Conservation (phyloP, 2,329 filamentous ascomycete genomes). For the Fusarium tupiense region DNA sequence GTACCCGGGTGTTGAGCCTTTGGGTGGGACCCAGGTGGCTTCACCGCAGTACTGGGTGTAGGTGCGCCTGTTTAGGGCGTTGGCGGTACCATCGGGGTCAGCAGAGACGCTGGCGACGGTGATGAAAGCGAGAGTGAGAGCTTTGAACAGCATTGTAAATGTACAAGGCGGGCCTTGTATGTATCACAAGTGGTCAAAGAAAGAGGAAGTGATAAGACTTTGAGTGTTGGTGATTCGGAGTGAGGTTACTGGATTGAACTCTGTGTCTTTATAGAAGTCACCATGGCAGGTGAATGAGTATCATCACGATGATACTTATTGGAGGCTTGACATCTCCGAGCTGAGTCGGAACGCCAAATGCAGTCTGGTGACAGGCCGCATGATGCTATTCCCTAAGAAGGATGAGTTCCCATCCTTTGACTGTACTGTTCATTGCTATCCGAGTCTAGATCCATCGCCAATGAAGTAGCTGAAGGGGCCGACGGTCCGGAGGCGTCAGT, state of each 20-base stretch:
- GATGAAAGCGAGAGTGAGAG: not conserved
- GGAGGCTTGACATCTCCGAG: not conserved
- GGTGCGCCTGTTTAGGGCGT: not conserved
- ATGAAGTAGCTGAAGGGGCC: no score
- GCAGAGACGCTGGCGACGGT: not conserved
- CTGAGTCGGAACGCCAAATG: not conserved
- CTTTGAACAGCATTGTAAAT: not conserved
- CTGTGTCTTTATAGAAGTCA: not conserved
- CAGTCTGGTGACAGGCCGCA: not conserved
- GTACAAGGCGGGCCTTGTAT: not conserved
- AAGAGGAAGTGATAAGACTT: no score
- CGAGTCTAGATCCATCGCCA: fast-evolving
- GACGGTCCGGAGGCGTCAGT: not conserved
- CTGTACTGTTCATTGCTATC: fast-evolving
- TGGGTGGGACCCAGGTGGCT: not conserved
- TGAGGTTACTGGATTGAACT: fast-evolving
- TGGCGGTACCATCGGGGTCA: not conserved
- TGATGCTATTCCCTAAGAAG: not conserved
- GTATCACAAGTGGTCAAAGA: not conserved
- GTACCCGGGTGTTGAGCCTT: not conserved
- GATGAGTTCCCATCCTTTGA: fast-evolving
- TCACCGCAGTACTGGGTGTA: not conserved
- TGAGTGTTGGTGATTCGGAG: no score
- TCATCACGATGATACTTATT: fast-evolving
- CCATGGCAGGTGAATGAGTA: fast-evolving